phyloP scores from a whole-genome alignment of 2,329 filamentous ascomycete species.

The Ceratocystis huliohia region DNA sequence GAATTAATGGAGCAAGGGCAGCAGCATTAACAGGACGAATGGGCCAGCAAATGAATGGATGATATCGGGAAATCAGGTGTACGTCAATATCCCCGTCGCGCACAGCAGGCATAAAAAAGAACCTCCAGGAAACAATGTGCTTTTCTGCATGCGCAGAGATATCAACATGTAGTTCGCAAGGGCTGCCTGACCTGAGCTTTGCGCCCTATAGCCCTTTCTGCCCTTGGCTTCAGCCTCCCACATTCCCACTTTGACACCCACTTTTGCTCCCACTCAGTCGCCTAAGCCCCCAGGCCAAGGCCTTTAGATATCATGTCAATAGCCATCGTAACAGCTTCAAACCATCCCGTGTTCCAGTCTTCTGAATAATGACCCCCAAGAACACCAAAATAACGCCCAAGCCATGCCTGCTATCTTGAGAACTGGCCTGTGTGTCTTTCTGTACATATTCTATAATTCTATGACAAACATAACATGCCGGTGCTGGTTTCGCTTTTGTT shows the following conservation, averaged over 20 bases:
- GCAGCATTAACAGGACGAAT: not conserved
- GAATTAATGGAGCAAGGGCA: not conserved
- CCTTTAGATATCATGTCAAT: conserved; percentile 3
- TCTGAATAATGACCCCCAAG: not conserved
- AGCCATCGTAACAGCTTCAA: conserved; percentile 3
- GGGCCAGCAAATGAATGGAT: not conserved
- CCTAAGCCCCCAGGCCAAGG: not conserved
- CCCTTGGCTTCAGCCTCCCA: not conserved
- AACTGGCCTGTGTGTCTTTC: not conserved
- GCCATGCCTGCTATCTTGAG: conserved; percentile 7
- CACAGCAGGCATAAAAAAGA: too few relatives aligned
- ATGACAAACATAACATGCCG: conserved; percentile 1
- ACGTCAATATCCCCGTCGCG: not conserved
- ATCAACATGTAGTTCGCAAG: not conserved
- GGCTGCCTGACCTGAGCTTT: not conserved
- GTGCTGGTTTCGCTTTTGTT: not conserved
- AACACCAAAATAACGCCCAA: not conserved
- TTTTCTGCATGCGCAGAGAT: not conserved
- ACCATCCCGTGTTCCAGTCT: conserved; percentile 1
- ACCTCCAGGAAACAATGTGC: too few relatives aligned
- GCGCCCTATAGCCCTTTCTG: not conserved
- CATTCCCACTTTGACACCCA: not conserved
- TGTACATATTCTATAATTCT: conserved; percentile 3
- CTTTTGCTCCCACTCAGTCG: not conserved
- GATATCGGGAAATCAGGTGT: not conserved